Evolutionary conservation across 1,139 yeast genomes (phyloP).

Genomic region (Geotrichum europaeum): DNA sequence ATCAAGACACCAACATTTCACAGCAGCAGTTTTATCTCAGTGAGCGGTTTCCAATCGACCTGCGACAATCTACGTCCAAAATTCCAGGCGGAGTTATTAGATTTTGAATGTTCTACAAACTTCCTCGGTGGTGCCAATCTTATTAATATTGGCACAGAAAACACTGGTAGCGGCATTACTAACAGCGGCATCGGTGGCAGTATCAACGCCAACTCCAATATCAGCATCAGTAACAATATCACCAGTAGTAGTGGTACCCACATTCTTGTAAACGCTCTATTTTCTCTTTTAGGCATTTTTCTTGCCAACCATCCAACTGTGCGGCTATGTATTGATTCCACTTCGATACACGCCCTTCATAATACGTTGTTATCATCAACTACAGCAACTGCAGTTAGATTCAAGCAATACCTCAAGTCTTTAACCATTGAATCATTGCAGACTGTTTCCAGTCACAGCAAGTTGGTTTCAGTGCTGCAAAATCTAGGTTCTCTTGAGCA

Average conservation of each 20-base stretch:
- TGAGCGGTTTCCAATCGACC: neutral
- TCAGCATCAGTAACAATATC: neutral
- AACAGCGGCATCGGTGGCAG: neutral
- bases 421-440: neutral
- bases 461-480: neutral
- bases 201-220: neutral
- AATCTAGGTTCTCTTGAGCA: neutral
- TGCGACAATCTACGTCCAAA: neutral
- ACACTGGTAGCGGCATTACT: neutral
- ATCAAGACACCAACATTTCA: neutral
- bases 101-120: neutral
- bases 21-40: neutral
- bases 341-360: neutral
- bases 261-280: neutral
- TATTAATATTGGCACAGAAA: neutral
- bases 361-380: neutral
- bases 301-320: neutral
- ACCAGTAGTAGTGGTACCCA: neutral
- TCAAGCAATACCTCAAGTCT: neutral
- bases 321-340: neutral
- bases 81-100: neutral
- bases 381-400: neutral
- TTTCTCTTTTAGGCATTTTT: neutral
- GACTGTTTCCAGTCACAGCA: neutral
- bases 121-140: neutral